These are phyloP conservation scores for Aspergillus carlsbadensis DNA, from an alignment of 495 filamentous ascomycete species.

Conservation along the genomic window DNA sequence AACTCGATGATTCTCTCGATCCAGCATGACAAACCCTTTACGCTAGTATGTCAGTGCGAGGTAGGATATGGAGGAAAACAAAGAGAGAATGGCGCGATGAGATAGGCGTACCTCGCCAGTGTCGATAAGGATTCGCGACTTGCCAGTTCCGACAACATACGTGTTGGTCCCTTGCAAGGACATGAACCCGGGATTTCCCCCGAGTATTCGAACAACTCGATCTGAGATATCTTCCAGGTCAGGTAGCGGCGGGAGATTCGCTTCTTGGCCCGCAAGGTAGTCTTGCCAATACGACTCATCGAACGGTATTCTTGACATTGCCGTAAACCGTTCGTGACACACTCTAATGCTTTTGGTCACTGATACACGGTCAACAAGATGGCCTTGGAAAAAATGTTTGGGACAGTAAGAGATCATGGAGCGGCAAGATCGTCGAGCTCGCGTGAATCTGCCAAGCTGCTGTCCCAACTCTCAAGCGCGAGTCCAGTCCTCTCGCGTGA, in stretches of 20 bases:
- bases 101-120: constrained; percentile 41
- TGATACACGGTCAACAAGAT: no score
- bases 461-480: no score
- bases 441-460: no score
- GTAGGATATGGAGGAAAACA: background rate
- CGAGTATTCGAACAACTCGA: constrained; percentile 49
- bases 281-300: background rate
- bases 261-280: background rate
- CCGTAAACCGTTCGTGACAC: no score
- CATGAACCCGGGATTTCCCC: constrained; percentile 67
- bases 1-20: constrained; percentile 20
- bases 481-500: no score
- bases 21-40: constrained; percentile 43
- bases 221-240: constrained; percentile 41
- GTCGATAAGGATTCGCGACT: constrained; percentile 62
- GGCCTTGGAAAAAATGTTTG: no score
- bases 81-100: background rate
- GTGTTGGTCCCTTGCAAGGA: constrained; percentile 68
- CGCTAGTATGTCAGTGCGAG: background rate
- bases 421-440: no score
- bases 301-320: no score
- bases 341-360: no score
- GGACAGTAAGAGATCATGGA: no score
- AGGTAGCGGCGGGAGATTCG: constrained; percentile 28
- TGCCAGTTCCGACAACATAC: constrained; percentile 69